Conservation (phyloP, 208 protist species). For the Leishmania major region DNA sequence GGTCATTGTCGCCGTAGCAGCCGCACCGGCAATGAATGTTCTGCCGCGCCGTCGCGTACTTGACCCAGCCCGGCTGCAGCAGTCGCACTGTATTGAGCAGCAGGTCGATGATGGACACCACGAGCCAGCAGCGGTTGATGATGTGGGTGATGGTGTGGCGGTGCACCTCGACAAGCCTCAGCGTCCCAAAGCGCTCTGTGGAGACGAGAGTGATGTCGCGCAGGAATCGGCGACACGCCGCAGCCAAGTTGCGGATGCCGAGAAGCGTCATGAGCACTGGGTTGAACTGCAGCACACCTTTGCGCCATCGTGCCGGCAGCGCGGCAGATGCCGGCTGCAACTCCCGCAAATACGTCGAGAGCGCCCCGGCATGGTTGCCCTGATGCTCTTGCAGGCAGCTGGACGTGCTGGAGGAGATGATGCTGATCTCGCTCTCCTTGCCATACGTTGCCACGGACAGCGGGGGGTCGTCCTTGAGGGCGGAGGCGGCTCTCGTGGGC, state of each 20-base stretch:
- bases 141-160: slow-evolving; percentile 48
- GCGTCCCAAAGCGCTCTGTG: slow-evolving; percentile 61
- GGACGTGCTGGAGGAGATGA: slow-evolving; percentile 20
- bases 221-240: slow-evolving; percentile 68
- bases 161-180: slow-evolving; percentile 58
- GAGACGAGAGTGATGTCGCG: slow-evolving; percentile 76
- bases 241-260: slow-evolving; percentile 67
- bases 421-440: slow-evolving; percentile 32
- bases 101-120: slow-evolving; percentile 73
- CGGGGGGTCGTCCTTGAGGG: background rate
- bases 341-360: slow-evolving; percentile 28
- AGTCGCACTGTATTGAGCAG: slow-evolving; percentile 80
- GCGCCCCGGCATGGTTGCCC: background rate
- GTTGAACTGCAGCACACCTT: slow-evolving; percentile 59
- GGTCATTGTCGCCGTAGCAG: slow-evolving; percentile 47
- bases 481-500: slow-evolving; percentile 1
- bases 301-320: slow-evolving; percentile 50
- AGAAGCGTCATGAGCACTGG: slow-evolving; percentile 70
- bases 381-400: slow-evolving; percentile 29
- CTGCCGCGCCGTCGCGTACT: slow-evolving; percentile 73
- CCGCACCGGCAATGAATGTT: slow-evolving; percentile 61
- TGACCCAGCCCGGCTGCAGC: slow-evolving; percentile 61
- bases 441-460: background rate
- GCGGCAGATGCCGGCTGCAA: slow-evolving; percentile 58
- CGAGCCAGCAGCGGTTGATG: slow-evolving; percentile 75